Base-by-base conservation (phyloP, 208 protist species). In the Angomonas deanei region DNA sequence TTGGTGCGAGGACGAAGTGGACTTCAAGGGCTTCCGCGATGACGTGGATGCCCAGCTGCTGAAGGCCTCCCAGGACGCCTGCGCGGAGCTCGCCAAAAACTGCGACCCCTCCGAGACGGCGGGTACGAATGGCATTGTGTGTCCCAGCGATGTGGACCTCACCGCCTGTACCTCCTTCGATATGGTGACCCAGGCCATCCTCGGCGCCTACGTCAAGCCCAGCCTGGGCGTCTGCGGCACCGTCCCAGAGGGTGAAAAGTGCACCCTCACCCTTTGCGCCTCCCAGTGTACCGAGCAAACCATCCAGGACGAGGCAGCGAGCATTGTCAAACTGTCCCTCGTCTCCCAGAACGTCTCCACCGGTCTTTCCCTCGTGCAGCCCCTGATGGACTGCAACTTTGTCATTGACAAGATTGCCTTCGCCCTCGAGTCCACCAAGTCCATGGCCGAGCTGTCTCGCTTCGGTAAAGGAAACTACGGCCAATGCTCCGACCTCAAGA, bases 311-410 rank as follows among this genome's bases (percentile, higher is more conserved):
- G 46, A 55, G 31, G 31, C 88, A 10, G 38, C 5, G 11, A 17
- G 50, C 15, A 73, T 90, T n/a, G 10, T 91, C 34, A 13, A 61
- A 2, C 66, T 64, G 0, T 47, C 70, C 4, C 10, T 48, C 15
- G 77, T 61, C 52, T 68, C 80, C 39, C 52, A 58, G 5, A 91
- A 94, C 58, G 76, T 64, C 49, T 84, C 69, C 61, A 78, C 75
- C 34, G 88, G 80, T 23, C 74, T 94, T 11, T 76, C 78, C 19
- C 79, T 79, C 33, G 76, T 86, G 36, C 33, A 63, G 39, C 83
- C 84, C 2, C 53, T 94, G 52, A 55, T 94, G 53, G 72, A 86
- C 39, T 91, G 84, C 65, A 80, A 90, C 70, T 94, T 90, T 70
- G 66, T 94, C 39, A 70, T 91, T 24, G 88, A 91, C 68, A 75